phyloP scores from a whole-genome alignment of 805 yeast genomes.

The Candida ipomoeae region DNA sequence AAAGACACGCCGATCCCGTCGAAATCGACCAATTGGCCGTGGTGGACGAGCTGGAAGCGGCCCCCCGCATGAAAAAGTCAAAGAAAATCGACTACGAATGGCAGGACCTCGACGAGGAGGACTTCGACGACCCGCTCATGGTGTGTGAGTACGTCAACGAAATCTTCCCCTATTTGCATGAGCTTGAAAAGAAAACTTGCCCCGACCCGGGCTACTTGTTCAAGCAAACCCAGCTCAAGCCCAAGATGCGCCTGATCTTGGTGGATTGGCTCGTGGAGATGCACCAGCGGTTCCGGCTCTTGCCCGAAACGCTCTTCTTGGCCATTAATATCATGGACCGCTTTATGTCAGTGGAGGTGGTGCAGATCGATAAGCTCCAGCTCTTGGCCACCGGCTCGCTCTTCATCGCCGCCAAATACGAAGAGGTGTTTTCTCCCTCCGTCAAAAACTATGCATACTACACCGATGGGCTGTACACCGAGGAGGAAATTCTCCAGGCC shows the following conservation, averaged over 20 bases:
- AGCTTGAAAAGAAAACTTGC: conserved; percentile 65
- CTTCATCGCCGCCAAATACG: conserved; percentile 89
- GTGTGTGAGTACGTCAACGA: conserved; percentile 89
- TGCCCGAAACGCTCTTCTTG: conserved; percentile 80
- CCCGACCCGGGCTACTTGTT: conserved; percentile 67
- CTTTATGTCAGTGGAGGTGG: conserved; percentile 69
- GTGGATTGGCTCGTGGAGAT: conserved; percentile 95
- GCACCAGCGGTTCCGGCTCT: conserved; percentile 73
- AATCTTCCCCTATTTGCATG: conserved; percentile 75
- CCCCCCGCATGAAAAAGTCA: conserved; percentile 30
- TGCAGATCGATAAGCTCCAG: conserved; percentile 76
- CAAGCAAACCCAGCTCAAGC: conserved; percentile 64
- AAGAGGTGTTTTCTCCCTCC: conserved; percentile 86
- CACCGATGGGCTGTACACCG: conserved; percentile 80
- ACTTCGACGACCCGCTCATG: conserved; percentile 72
- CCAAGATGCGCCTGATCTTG: conserved; percentile 78
- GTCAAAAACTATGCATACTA: conserved; percentile 81
- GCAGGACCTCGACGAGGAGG: conserved; percentile 74
- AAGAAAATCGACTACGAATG: conserved; percentile 46
- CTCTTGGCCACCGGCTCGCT: conserved; percentile 80
- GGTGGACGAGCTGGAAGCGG: conserved; percentile 6
- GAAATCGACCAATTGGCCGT: background rate
- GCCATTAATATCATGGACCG: conserved; percentile 87
- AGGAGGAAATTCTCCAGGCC: conserved; percentile 76
- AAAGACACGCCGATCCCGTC: conserved; percentile 45